These are phyloP conservation scores for Acer yangbiense DNA, from an alignment of 345 rosid genomes.

Conservation along the genomic window DNA sequence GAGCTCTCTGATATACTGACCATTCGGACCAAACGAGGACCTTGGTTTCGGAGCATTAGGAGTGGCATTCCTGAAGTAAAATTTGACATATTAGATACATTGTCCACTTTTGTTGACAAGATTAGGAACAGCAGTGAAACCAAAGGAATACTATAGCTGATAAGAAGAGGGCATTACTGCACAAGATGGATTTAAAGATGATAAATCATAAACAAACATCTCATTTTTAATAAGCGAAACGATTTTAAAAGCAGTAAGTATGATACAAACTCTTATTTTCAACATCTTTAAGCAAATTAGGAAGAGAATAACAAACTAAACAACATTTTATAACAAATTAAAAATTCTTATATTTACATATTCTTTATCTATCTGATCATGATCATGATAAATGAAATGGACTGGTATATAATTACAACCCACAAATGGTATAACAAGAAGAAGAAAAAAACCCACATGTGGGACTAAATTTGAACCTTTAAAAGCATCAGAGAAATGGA, in stretches of 20 bases:
- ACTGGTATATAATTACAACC: neutral
- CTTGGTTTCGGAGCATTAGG: constrained; percentile 56
- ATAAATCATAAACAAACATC: neutral
- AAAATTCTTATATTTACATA: neutral
- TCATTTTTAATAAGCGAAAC: neutral
- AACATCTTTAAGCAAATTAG: neutral
- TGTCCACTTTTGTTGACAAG: neutral
- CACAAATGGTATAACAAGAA: constrained; percentile 7
- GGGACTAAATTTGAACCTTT: neutral
- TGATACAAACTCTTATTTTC: neutral
- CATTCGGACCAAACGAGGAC: constrained; percentile 96
- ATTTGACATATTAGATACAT: constrained; percentile 3
- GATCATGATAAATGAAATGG: neutral
- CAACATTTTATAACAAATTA: neutral
- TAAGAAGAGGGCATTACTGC: neutral
- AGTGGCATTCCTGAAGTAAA: constrained; percentile 50
- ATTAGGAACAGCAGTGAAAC: constrained; percentile 5
- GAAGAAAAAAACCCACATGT: neutral
- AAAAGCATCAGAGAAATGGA: neutral
- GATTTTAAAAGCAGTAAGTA: neutral
- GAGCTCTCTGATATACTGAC: constrained; percentile 90
- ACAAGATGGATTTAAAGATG: neutral
- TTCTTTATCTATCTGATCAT: neutral
- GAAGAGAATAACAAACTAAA: neutral
- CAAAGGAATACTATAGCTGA: neutral